These are phyloP conservation scores for Gnomoniopsis smithogilvyi DNA, from an alignment of 2,329 filamentous ascomycete genomes.

Conservation along the genomic window DNA sequence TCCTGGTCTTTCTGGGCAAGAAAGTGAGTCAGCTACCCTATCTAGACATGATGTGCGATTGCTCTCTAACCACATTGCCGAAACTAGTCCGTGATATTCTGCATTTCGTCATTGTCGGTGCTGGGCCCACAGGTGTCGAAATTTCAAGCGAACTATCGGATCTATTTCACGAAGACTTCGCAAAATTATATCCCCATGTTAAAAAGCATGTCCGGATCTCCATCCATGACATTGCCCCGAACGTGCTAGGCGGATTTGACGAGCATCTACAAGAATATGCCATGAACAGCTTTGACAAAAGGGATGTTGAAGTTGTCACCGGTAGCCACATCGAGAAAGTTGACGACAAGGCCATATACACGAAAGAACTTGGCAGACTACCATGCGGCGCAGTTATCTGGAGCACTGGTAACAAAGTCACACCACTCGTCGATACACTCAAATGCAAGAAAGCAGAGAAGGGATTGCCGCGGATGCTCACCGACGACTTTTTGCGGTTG, in stretches of 20 bases:
- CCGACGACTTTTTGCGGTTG: conserved; percentile 8
- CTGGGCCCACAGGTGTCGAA: conserved; percentile 11
- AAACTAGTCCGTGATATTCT: conserved; percentile 6
- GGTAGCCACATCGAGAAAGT: conserved; percentile 14
- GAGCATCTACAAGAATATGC: conserved; percentile 15
- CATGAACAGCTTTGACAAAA: conserved; percentile 11
- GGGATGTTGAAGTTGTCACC: conserved; percentile 12
- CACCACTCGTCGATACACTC: conserved; percentile 4
- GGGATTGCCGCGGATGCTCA: conserved; percentile 11
- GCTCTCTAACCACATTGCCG: not conserved
- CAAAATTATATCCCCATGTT: conserved; percentile 10
- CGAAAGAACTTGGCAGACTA: conserved; percentile 5
- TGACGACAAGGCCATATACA: conserved; percentile 7
- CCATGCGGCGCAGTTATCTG: conserved; percentile 9
- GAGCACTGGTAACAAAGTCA: conserved; percentile 10
- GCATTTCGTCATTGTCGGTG: conserved; percentile 16
- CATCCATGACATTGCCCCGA: conserved; percentile 11
- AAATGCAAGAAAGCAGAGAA: conserved; percentile 6
- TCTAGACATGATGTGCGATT: not conserved
- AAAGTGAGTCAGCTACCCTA: not conserved
- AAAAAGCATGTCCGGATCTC: conserved; percentile 14
- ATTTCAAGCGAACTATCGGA: conserved; percentile 15
- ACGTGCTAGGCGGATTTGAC: conserved; percentile 10
- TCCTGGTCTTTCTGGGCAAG: conserved; percentile 9
- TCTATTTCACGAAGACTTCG: conserved; percentile 12